A percentile compares a stretch with the other conserved stretches of the same genome.
Conservation (phyloP, 2,329 filamentous ascomycete species). For the Aureobasidium sp. region DNA sequence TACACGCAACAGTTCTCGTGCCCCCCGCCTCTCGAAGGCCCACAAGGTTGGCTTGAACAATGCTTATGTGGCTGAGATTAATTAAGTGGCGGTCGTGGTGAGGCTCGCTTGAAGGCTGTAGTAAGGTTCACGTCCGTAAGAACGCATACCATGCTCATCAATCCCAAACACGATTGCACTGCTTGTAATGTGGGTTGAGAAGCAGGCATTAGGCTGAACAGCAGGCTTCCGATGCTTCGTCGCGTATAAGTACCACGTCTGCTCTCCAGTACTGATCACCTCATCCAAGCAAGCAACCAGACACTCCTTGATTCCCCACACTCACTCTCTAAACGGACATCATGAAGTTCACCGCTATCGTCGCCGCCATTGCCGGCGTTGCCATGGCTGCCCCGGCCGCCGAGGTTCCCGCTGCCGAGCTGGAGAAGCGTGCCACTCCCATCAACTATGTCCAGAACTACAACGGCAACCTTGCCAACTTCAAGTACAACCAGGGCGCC, state of each 20-base stretch:
- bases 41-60: not conserved
- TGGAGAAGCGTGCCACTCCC: slow-evolving; percentile 12
- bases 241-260: not conserved
- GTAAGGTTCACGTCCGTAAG: not conserved
- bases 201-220: not conserved
- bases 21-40: not conserved
- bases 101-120: not conserved
- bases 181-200: not conserved
- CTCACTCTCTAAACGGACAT: not conserved
- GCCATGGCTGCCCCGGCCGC: slow-evolving; percentile 17
- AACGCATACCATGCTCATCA: not conserved
- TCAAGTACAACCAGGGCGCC: slow-evolving; percentile 18
- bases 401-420: not conserved
- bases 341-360: slow-evolving; percentile 17
- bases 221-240: not conserved
- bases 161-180: not conserved
- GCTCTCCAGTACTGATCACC: not conserved
- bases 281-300: not conserved
- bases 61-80: not conserved
- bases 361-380: slow-evolving; percentile 16
- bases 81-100: not conserved
- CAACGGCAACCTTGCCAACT: slow-evolving; percentile 18
- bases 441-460: slow-evolving; percentile 16
- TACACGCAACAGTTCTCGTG: not conserved
- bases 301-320: not conserved